Percentiles rank a stretch among this genome's conserved stretches.
These are phyloP conservation scores for Plasmodium vinckei DNA, from an alignment of 169 alveolate species.

Conservation along the genomic window DNA sequence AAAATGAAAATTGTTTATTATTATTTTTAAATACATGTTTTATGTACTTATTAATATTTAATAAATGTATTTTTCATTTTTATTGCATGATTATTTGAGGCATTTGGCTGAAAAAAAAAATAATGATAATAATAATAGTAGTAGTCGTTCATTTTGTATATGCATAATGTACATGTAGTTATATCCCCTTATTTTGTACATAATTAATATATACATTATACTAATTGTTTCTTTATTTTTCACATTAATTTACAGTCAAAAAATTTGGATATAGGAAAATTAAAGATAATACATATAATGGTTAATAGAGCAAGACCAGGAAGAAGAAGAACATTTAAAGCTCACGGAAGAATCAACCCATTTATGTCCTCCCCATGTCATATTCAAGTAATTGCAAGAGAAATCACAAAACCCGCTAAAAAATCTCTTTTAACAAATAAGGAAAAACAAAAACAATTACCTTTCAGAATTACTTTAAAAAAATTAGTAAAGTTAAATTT, in stretches of 20 bases:
- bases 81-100: slow-evolving; percentile 85
- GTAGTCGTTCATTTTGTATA: neutral
- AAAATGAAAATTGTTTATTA: slow-evolving; percentile 69
- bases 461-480: slow-evolving; percentile 60
- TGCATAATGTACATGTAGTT: too few relatives aligned
- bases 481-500: slow-evolving; percentile 61
- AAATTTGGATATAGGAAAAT: slow-evolving; percentile 93
- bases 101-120: slow-evolving; percentile 84
- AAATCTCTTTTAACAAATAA: slow-evolving; percentile 59
- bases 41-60: slow-evolving; percentile 77
- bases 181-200: neutral
- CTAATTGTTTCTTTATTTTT: too few relatives aligned
- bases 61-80: slow-evolving; percentile 60
- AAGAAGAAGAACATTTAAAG: slow-evolving; percentile 98
- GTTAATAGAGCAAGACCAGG: slow-evolving; percentile 97
- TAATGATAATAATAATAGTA: slow-evolving; percentile 20
- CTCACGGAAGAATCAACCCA: slow-evolving; percentile 98
- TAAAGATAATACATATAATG: slow-evolving; percentile 92
- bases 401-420: slow-evolving; percentile 82
- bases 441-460: slow-evolving; percentile 46
- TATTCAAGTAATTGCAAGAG: slow-evolving; percentile 91
- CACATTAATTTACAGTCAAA: slow-evolving; percentile 84
- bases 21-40: slow-evolving; percentile 77
- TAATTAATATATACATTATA: too few relatives aligned
- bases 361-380: slow-evolving; percentile 93